phyloP scores from a whole-genome alignment of 345 rosid genomes.

The Pugionium cornutum region DNA sequence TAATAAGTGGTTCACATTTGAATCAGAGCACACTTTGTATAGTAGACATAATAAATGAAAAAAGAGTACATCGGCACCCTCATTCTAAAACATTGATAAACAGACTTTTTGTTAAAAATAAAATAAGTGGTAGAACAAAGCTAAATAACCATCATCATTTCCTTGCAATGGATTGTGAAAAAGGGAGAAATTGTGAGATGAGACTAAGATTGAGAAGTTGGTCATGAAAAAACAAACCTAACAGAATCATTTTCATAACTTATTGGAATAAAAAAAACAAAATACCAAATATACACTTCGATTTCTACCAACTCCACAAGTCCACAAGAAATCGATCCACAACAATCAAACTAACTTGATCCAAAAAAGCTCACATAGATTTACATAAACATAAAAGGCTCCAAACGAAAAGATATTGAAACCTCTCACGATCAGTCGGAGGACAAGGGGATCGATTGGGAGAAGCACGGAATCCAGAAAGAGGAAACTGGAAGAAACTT shows the following conservation, averaged over 20 bases:
- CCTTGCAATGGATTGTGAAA: background rate
- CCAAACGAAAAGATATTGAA: background rate
- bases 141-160: background rate
- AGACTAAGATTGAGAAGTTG: constrained; percentile 21
- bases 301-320: constrained; percentile 1
- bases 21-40: background rate
- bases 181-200: background rate
- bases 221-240: constrained; percentile 12
- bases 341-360: constrained; percentile 3
- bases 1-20: background rate
- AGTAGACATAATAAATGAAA: background rate
- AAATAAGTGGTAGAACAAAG: background rate
- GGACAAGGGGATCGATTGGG: constrained; percentile 73
- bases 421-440: constrained; percentile 83
- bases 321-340: background rate
- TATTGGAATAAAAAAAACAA: background rate
- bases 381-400: background rate
- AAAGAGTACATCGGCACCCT: too few species aligned
- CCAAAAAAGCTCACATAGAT: constrained; percentile 12
- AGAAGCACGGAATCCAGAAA: constrained; percentile 77
- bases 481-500: constrained; percentile 85
- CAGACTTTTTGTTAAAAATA: background rate
- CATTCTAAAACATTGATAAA: background rate
- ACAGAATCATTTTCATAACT: background rate
- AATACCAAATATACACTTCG: background rate